Conservation (phyloP, 176 grass and related monocot genomes). For the Avena eriantha region DNA sequence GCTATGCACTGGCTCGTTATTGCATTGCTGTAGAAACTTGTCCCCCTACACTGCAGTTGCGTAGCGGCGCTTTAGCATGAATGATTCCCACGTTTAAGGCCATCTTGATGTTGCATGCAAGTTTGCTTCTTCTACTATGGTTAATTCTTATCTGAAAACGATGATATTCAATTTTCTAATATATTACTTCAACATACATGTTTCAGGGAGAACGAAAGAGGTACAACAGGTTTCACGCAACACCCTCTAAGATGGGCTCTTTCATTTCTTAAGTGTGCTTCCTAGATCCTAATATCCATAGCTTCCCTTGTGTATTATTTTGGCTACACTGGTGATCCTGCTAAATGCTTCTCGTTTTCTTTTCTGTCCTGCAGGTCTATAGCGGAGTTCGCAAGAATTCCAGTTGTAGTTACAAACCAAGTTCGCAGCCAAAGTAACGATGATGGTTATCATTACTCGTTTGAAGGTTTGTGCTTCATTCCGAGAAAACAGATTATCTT, state of each 20-base stretch:
- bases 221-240: slow-evolving; percentile 48
- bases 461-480: slow-evolving; percentile 76
- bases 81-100: neutral
- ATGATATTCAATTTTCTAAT: neutral
- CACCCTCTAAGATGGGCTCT: slow-evolving; percentile 78
- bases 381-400: slow-evolving; percentile 86
- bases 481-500: neutral
- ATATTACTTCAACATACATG: slow-evolving; percentile 29
- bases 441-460: slow-evolving; percentile 72
- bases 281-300: slow-evolving; percentile 21
- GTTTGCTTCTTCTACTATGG: slow-evolving; percentile 16
- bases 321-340: neutral
- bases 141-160: neutral
- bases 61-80: neutral
- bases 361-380: slow-evolving; percentile 63
- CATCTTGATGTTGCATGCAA: neutral
- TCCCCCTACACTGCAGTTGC: neutral
- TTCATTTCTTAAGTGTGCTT: slow-evolving; percentile 95
- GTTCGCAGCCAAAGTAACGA: slow-evolving; percentile 81
- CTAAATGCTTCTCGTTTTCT: slow-evolving; percentile 40
- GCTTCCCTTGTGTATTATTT: slow-evolving; percentile 20
- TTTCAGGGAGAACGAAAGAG: slow-evolving; percentile 72
- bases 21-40: neutral
- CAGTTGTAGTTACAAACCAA: slow-evolving; percentile 97
- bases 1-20: neutral